A percentile compares a stretch with the other conserved stretches of the same genome.
These are phyloP conservation scores for Fusarium poae DNA, from an alignment of 2,329 filamentous ascomycete species.

Conservation along the genomic window DNA sequence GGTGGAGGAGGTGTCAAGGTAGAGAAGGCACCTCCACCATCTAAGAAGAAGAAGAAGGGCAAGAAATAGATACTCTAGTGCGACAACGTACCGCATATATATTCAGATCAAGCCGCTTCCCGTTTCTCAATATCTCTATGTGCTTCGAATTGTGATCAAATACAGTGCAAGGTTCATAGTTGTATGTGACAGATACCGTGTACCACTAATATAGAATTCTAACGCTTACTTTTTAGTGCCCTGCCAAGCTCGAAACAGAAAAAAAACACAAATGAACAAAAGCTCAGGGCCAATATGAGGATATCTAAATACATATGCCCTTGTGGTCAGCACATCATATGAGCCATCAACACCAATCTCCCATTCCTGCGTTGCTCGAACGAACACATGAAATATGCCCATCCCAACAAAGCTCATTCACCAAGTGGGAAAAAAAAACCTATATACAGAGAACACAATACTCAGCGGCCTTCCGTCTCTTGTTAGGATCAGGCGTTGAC, in stretches of 20 bases:
- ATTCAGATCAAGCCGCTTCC: background rate
- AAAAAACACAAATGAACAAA: conserved; percentile 38
- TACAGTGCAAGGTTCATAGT: background rate
- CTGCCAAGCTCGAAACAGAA: conserved; percentile 26
- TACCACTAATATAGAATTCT: conserved; percentile 40
- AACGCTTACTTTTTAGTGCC: conserved; percentile 46
- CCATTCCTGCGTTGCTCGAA: conserved; percentile 23
- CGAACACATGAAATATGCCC: conserved; percentile 26
- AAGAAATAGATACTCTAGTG: conserved; percentile 61
- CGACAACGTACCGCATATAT: conserved; percentile 8
- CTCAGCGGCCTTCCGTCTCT: conserved; percentile 24
- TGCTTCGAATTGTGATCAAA: background rate
- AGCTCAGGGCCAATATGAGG: conserved; percentile 33
- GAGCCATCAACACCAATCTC: conserved; percentile 15
- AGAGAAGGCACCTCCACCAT: conserved; percentile 65
- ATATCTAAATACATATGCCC: conserved; percentile 47
- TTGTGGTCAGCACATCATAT: conserved; percentile 28
- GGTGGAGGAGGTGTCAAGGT: conserved; percentile 75
- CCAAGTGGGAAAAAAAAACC: conserved; percentile 38
- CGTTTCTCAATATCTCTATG: background rate
- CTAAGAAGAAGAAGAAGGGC: conserved; percentile 66
- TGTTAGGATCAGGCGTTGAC: conserved; percentile 51
- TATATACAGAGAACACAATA: conserved; percentile 46
- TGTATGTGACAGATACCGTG: background rate
- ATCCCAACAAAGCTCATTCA: conserved; percentile 18